Evolutionary conservation across 2,329 filamentous ascomycete genomes (phyloP).

Genomic region (Beauveria sp.): DNA sequence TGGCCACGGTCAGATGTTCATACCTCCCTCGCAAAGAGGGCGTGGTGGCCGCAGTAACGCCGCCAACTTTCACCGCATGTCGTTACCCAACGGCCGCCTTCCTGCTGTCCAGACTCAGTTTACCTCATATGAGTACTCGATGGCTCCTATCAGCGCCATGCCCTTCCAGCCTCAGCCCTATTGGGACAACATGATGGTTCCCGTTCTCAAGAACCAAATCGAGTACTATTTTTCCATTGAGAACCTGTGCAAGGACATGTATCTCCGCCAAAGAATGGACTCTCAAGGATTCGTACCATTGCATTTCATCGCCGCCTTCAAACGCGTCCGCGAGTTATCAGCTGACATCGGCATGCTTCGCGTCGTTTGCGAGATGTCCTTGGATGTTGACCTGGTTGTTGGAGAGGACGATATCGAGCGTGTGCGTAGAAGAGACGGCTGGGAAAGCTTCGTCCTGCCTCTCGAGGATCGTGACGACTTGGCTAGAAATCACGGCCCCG

Average conservation of each 20-base stretch:
- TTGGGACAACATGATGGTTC: conserved; percentile 42
- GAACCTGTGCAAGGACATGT: conserved; percentile 90
- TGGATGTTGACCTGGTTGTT: conserved; percentile 63
- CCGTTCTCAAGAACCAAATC: conserved; percentile 44
- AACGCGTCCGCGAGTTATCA: conserved; percentile 47
- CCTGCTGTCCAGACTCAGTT: conserved; percentile 30
- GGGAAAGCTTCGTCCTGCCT: conserved; percentile 72
- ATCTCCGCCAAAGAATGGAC: conserved; percentile 85
- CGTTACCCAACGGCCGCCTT: conserved; percentile 30
- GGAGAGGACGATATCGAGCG: conserved; percentile 73
- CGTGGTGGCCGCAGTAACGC: conserved; percentile 22
- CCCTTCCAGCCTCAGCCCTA: conserved; percentile 33
- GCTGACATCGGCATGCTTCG: conserved; percentile 66
- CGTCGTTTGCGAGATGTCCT: conserved; percentile 64
- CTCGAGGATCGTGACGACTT: conserved; percentile 63
- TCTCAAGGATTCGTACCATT: conserved; percentile 85
- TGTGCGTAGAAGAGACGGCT: conserved; percentile 65
- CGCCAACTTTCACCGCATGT: conserved; percentile 31
- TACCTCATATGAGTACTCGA: conserved; percentile 31
- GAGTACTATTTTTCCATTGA: conserved; percentile 98
- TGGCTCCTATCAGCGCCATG: conserved; percentile 31
- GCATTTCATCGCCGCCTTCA: conserved; percentile 74
- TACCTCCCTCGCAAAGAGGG: conserved; percentile 25
- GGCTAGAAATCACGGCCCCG: conserved; percentile 65
- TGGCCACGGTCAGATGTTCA: conserved; percentile 27